Base-by-base conservation (phyloP, 805 yeast genomes). In the Cyberlindnera mrakii region DNA sequence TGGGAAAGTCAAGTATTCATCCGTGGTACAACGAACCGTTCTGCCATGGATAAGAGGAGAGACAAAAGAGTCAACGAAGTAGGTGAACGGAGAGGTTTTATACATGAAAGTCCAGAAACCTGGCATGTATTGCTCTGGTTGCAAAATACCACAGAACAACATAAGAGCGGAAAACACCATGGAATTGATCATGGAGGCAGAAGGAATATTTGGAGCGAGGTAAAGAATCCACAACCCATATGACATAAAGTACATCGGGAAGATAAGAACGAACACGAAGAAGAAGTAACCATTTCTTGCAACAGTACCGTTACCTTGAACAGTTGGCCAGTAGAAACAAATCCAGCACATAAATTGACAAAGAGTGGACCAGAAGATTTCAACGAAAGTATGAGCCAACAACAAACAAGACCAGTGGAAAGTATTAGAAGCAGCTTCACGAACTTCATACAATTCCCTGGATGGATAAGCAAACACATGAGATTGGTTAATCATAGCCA, bases 61-160 rank as follows among this genome's bases (percentile, higher is more conserved):
- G 27, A 23, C 27, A 23, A 23, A 23, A 23, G 27, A 23, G 27
- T 70, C 65, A 41, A 84, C 66, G 65, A 82, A 70, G 53, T 83
- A 84, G 1, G 88, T 80, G 48, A 82, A 66, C 16, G 93, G 90
- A 20, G 82, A 77, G 16, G 69, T 73, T 58, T 89, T 70, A 70
- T 82, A 84, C 86, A 84, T 80, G 70, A 82, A 84, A 35, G 73
- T 67, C 89, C 90, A 80, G 70, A 85, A 85, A 15, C 86, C 78
- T 29, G 85, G 84, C 67, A 81, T 58, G 27, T 61, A 65, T 16
- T 67, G 85, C 89, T 52, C 78, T 77, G 42, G 75, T 80, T 18
- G 72, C 77, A 27, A 71, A 49, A 44, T 80, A 80, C 39, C 71
- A 66, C 55, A 81, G 82, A 2, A 87, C 79, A 44, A 79, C 68